Base-by-base conservation (phyloP, 331 rosid species). In the Pyrus hybrid region DNA sequence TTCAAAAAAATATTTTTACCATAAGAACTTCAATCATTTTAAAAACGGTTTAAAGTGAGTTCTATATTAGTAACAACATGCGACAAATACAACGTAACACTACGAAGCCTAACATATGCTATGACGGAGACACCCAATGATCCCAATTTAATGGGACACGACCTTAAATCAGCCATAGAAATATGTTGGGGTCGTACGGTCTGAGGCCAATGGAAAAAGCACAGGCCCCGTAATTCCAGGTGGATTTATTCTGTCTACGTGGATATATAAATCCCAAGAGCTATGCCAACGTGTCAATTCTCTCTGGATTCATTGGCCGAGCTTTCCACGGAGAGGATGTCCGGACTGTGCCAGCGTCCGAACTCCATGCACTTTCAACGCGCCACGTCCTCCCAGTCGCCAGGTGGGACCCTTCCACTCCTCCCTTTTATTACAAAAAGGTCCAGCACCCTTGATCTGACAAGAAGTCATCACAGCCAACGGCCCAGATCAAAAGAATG, bases 341-440 rank as follows among this genome's bases (percentile, higher is more conserved):
- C n/a, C 21, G 16, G 33, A 10, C 70, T 56, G 85, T 47, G 79
- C 47, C 81, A 25, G 64, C 85, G 26, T 77, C 68, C 75, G 78
- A 32, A 66, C 23, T 28, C 72, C 92, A 74, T 72, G 78, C 87
- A 77, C 79, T 76, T 80, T 80, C 82, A 88, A 72, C 77, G 62
- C 76, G 79, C 70, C 82, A 18, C 33, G 13, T 68, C n/a, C 37
- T 2, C 37, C 1, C n/a, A 57, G 43, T 68, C 74, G 56, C 83
- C 80, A 16, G 56, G 7, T 11, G 66, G 74, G 81, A 76, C 80
- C 73, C 4, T 8, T 2, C 43, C 43, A 37, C 4, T 13, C 13
- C 1, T 8, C 16, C 8, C 1, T 4, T 20, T 3, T 9, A 33
- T 33, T 20, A 33, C 8, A 10, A 7, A 47, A 67, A 35, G 1